Evolutionary conservation across 2,329 filamentous ascomycete genomes (phyloP).

Genomic region (Hirsutella thompsonii): DNA sequence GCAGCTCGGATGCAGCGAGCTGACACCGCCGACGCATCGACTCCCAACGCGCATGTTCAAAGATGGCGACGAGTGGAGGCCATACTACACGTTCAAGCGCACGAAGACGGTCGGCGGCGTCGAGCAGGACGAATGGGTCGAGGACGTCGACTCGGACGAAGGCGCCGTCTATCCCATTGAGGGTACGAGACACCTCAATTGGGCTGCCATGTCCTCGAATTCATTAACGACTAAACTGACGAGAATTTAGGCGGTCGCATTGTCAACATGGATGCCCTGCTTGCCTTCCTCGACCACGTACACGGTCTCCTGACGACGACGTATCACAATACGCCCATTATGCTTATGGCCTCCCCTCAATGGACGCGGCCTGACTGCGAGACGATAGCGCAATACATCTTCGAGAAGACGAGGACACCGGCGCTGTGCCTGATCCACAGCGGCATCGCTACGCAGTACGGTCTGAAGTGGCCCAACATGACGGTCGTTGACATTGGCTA

Average conservation of each 20-base stretch:
- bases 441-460: conserved; percentile 77
- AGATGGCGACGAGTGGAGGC: conserved; percentile 64
- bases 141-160: conserved; percentile 77
- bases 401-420: conserved; percentile 93
- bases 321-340: conserved; percentile 90
- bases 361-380: conserved; percentile 87
- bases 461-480: conserved; percentile 59
- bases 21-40: conserved; percentile 78
- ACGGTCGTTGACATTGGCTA: conserved; percentile 86
- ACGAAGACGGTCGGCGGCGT: conserved; percentile 36
- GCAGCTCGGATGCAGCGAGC: conserved; percentile 79
- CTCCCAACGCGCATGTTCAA: conserved; percentile 92
- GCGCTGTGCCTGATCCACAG: conserved; percentile 85
- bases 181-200: conserved; percentile 23
- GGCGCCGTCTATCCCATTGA: conserved; percentile 80
- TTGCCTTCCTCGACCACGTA: conserved; percentile 84
- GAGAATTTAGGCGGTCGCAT: conserved; percentile 55
- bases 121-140: conserved; percentile 62
- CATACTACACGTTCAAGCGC: conserved; percentile 62
- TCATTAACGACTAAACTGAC: neutral
- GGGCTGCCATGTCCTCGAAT: neutral
- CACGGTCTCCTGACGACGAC: conserved; percentile 80
- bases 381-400: conserved; percentile 82
- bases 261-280: conserved; percentile 82
- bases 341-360: conserved; percentile 77